Evolutionary conservation across 805 yeast species (phyloP).

Genomic region (Candida alai): DNA sequence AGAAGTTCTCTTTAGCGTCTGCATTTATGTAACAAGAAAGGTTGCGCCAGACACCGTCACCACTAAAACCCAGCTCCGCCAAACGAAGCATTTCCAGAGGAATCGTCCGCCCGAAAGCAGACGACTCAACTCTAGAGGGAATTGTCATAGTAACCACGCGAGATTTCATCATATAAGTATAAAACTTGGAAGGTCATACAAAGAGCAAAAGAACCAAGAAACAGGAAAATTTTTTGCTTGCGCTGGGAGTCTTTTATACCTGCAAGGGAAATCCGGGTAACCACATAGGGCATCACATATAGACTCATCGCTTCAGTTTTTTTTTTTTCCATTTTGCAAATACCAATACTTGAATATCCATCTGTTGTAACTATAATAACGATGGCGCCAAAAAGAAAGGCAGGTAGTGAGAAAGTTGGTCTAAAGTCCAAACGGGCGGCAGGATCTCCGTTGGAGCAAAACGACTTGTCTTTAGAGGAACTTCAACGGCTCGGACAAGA

Average conservation of each 20-base stretch:
- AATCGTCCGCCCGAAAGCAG: slow-evolving; percentile 23
- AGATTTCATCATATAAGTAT: slow-evolving; percentile 57
- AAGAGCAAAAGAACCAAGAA: slow-evolving; percentile 18
- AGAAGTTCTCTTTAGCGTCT: slow-evolving; percentile 44
- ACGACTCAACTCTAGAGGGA: slow-evolving; percentile 40
- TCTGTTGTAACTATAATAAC: too few relatives aligned
- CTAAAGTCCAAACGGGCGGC: slow-evolving; percentile 7
- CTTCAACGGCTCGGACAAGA: slow-evolving; percentile 23
- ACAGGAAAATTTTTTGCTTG: slow-evolving; percentile 1
- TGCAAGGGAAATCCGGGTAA: slow-evolving; percentile 8
- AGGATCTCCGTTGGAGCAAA: slow-evolving; percentile 2
- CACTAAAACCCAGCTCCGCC: slow-evolving; percentile 38
- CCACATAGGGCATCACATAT: too few relatives aligned
- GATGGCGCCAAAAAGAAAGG: slow-evolving; percentile 25
- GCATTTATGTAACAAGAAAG: slow-evolving; percentile 42
- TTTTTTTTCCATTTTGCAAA: too few relatives aligned
- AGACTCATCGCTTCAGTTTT: too few relatives aligned
- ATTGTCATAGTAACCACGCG: slow-evolving; percentile 46
- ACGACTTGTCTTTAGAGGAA: slow-evolving; percentile 15
- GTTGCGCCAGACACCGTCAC: slow-evolving; percentile 51
- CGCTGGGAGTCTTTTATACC: slow-evolving; percentile 1
- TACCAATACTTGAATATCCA: too few relatives aligned
- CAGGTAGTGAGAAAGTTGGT: slow-evolving; percentile 6
- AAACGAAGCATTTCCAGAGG: slow-evolving; percentile 30
- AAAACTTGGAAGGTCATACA: slow-evolving; percentile 66